Evolutionary conservation across 2,329 filamentous ascomycete genomes (phyloP), one percentile per base, ranked within the genome.

Genomic region (Xylariaceae sp.): DNA sequence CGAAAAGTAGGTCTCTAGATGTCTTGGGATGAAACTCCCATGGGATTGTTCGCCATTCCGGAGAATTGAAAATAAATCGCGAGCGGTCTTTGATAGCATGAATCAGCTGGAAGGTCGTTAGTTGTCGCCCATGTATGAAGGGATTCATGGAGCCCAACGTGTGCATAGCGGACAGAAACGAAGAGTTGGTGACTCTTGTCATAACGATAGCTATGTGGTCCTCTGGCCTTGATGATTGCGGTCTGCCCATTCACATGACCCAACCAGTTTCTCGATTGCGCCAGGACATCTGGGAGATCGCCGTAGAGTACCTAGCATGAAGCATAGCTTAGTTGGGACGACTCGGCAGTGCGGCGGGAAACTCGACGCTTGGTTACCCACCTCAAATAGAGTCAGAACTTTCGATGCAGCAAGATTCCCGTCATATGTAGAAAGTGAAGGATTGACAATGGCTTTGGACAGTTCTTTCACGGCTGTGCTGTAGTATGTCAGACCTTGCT

Each of bases 1-100:
- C 48, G 18, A 40, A 35, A 9, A 51, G 38, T 17, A 56, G 48
- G 34, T 65, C 62, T 17, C 56, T 57, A 11, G 50, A 38, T 6
- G 58, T 48, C 26, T 61, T 64, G 0, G 60, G 53, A 3, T 49
- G 47, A 4, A 44, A 37, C 22, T 50, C 44, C 61, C 61, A 65
- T 0, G 62, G 62, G 15, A 61, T 39, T 4, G 48, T 60, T 29
- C 59, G 58, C 63, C 63, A 65, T 29, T 56, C 55, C 0, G 49
- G 54, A 2, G 45, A 52, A 37, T 57, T 53, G 8, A 65, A 48
- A 13, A 51, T 45, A 22, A 49, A 58, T 19, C 54, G 51, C 24
- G 42, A 41, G 9, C 54, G 46, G 18, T 44, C 37, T 26, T 44
- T 51, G 22, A 56, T 38, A 18, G 47, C 37, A 8, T 41, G 38